phyloP scores from a whole-genome alignment of 1,284 basidiomycete species.

The Malassezia obtusa region DNA sequence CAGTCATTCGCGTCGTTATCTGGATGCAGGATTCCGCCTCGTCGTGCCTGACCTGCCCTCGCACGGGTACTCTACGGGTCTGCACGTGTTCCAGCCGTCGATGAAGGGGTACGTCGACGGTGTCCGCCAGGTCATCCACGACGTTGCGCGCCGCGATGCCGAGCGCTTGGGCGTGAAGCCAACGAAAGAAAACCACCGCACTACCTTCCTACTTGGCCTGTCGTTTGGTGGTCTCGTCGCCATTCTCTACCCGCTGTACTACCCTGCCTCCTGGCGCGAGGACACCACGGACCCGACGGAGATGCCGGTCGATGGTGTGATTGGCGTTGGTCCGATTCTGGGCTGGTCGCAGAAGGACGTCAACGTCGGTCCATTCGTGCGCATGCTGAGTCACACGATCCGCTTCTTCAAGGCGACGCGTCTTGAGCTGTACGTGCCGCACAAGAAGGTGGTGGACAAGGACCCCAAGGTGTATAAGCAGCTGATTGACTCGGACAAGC shows the following conservation, averaged over 20 bases:
- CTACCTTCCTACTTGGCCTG: conserved; percentile 41
- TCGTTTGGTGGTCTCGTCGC: conserved; percentile 43
- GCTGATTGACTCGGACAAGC: conserved; percentile 36
- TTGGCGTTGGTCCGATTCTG: conserved; percentile 41
- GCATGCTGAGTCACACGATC: conserved; percentile 2
- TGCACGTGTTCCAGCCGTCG: conserved; percentile 37
- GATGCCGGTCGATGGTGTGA: conserved; percentile 37
- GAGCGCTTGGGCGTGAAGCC: conserved; percentile 7
- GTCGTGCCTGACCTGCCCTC: conserved; percentile 42
- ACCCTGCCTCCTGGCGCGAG: conserved; percentile 28
- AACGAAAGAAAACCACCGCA: conserved; percentile 27
- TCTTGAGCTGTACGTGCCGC: conserved; percentile 38
- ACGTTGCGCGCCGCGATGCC: conserved; percentile 34
- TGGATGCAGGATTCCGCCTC: conserved; percentile 39
- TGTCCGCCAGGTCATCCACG: conserved; percentile 33
- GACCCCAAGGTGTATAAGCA: conserved; percentile 44
- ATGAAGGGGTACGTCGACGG: conserved; percentile 30
- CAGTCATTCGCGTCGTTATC: conserved; percentile 38
- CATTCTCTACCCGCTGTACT: conserved; percentile 35
- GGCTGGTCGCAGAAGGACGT: conserved; percentile 25
- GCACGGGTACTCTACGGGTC: conserved; percentile 41
- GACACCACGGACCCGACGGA: conserved; percentile 24
- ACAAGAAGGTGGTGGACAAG: conserved; percentile 41
- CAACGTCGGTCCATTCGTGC: conserved; percentile 17
- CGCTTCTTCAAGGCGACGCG: conserved; percentile 18